Evolutionary conservation across 345 rosid species (phyloP).

Genomic region (Lumnitzera littorea): DNA sequence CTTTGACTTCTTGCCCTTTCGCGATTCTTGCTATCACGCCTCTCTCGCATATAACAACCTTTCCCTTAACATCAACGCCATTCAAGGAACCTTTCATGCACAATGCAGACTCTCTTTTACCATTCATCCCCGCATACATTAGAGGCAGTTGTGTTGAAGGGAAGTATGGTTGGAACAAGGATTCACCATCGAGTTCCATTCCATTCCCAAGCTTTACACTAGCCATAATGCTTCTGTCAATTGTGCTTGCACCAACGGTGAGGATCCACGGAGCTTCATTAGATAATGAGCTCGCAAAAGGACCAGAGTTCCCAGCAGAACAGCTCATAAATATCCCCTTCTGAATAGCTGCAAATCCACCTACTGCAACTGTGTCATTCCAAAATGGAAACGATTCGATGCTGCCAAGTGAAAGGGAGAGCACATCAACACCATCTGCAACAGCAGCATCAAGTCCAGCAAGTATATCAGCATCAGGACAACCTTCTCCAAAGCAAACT

Average conservation of each 20-base stretch:
- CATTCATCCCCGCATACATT: slow-evolving; percentile 31
- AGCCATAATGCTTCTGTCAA: slow-evolving; percentile 40
- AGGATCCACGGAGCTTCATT: slow-evolving; percentile 65
- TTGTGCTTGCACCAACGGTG: slow-evolving; percentile 52
- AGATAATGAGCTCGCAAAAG: slow-evolving; percentile 17
- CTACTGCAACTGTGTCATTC: slow-evolving; percentile 37
- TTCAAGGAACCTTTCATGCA: slow-evolving; percentile 23
- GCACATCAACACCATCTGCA: slow-evolving; percentile 45
- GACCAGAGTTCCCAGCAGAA: slow-evolving; percentile 43
- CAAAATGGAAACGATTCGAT: slow-evolving; percentile 28
- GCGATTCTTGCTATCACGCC: slow-evolving; percentile 25
- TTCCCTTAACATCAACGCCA: slow-evolving; percentile 23
- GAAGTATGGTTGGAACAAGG: slow-evolving; percentile 37
- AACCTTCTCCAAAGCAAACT: slow-evolving; percentile 45
- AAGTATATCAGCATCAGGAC: slow-evolving; percentile 35
- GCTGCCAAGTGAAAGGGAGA: slow-evolving; percentile 39
- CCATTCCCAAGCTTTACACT: slow-evolving; percentile 35
- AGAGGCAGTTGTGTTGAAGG: slow-evolving; percentile 26
- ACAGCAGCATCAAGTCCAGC: slow-evolving; percentile 48
- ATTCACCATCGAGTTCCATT: slow-evolving; percentile 34
- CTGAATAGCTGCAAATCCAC: slow-evolving; percentile 47
- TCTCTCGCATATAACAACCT: slow-evolving; percentile 39
- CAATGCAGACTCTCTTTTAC: slow-evolving; percentile 11
- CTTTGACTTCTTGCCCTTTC: slow-evolving; percentile 37
- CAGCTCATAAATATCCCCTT: slow-evolving; percentile 54